Evolutionary conservation across 345 rosid species (phyloP), one percentile per base, ranked within the genome.

Genomic region (Populus simonii): DNA sequence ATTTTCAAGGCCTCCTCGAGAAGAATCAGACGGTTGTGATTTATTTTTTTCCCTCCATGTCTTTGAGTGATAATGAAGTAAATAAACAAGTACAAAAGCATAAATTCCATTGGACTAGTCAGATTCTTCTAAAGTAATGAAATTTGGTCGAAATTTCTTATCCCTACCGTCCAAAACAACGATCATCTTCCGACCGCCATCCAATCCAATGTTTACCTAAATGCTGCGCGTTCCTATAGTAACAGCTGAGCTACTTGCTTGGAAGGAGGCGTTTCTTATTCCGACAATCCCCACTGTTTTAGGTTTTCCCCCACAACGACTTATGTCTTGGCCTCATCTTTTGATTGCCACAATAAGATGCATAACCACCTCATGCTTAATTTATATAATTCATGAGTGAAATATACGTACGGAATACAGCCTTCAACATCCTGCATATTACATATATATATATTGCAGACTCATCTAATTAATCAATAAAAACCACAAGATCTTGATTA

Each of bases 1-100:
- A 83, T 81, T 81, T 81, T 85, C 84, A 80, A 36, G 71, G 67
- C 13, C 27, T 72, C 74, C 67, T 69, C 74, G 17, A 57, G 69
- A n/a, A 71, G 70, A 76, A 71, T 69, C 71, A 53, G 43, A 6
- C 16, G 59, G 80, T 31, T 77, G 79, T 70, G 63, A 18, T 31
- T 62, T 3, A 27, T 2, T 12, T 11, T 0, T 1, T 1, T 3
- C 6, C 31, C 2, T 38, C 1, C 4, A 41, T 41, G 45, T 41
- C 45, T 41, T 41, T 8, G 15, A 20, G 63, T 43, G 43, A 61
- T 18, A 27, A 27, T 3, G 45, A 39, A 61, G 25, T 22, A 23
- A 57, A 41, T 4, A 66, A 20, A 2, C 31, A 16, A 1, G 7
- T 8, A 67, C 53, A 13, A 43, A 4, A 75, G 31, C 39, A 51